A percentile compares a stretch with the other conserved stretches of the same genome.
Evolutionary conservation across 768 basidiomycete genomes (phyloP).

Genomic region (Naematelia aurantialba): DNA sequence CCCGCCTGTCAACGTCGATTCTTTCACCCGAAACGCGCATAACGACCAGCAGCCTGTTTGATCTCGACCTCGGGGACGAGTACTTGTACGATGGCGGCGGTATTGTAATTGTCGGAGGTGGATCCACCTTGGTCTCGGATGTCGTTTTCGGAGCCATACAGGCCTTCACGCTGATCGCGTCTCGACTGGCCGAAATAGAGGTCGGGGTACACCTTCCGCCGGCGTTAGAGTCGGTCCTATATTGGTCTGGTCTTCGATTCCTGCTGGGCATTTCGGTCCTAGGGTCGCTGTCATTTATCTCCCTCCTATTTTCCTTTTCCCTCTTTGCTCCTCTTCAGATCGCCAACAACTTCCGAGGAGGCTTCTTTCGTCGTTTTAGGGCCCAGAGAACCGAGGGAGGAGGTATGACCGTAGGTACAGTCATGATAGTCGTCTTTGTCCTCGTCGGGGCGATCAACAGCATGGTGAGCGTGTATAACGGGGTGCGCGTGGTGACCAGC

Average conservation of each 20-base stretch:
- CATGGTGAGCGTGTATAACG: constrained; percentile 24
- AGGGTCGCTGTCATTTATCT: constrained; percentile 38
- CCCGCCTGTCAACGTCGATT: neutral
- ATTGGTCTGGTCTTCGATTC: constrained; percentile 24
- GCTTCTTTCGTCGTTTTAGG: constrained; percentile 24
- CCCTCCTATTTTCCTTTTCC: constrained; percentile 27
- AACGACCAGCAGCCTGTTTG: neutral
- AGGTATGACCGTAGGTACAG: constrained; percentile 15
- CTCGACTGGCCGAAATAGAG: neutral
- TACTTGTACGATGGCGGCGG: constrained; percentile 7
- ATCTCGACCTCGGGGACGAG: constrained; percentile 16
- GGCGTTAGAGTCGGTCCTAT: neutral
- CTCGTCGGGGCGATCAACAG: constrained; percentile 38
- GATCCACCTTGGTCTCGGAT: constrained; percentile 31
- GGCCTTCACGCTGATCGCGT: constrained; percentile 29
- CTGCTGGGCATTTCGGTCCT: constrained; percentile 36
- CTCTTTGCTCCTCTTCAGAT: constrained; percentile 39
- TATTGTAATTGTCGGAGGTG: constrained; percentile 28
- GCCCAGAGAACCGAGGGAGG: neutral
- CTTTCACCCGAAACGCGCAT: constrained; percentile 2
- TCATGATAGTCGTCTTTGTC: constrained; percentile 38
- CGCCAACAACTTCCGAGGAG: constrained; percentile 32
- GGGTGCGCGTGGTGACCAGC: constrained; percentile 14
- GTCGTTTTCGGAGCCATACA: constrained; percentile 30
- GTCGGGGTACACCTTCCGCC: neutral